Evolutionary conservation across 768 basidiomycete species (phyloP).

Genomic region (Mycena epipterygia): DNA sequence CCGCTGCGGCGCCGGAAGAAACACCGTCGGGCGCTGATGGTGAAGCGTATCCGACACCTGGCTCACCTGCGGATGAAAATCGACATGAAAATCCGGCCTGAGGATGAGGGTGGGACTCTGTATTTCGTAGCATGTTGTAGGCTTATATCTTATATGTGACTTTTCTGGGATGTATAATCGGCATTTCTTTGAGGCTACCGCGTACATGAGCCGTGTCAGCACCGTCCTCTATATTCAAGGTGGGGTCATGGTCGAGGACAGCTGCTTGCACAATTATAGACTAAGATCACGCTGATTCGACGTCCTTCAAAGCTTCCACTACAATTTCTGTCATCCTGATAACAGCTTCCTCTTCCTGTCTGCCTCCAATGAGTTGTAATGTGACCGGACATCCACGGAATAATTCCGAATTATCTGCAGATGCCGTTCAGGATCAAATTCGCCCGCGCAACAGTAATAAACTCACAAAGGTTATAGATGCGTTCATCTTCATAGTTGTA

Average conservation of each 20-base stretch:
- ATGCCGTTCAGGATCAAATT: no score
- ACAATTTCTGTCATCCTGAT: slow-evolving; percentile 77
- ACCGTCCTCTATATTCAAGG: no score
- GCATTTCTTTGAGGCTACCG: no score
- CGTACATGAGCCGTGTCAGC: no score
- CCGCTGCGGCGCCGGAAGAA: neutral
- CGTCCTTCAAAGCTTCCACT: slow-evolving; percentile 64
- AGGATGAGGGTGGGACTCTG: no score
- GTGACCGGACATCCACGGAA: slow-evolving; percentile 70
- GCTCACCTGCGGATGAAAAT: slow-evolving; percentile 46
- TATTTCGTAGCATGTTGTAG: no score
- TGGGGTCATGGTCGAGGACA: no score
- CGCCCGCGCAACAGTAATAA: neutral
- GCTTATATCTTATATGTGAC: no score
- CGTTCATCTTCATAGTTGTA: slow-evolving; percentile 65
- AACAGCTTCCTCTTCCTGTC: slow-evolving; percentile 80
- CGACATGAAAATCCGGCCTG: slow-evolving; percentile 10
- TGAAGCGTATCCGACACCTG: slow-evolving; percentile 64
- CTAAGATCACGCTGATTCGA: no score
- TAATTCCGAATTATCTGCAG: slow-evolving; percentile 67
- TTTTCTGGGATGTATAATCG: no score
- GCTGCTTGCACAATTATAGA: no score
- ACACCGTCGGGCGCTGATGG: slow-evolving; percentile 41
- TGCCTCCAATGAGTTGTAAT: slow-evolving; percentile 76
- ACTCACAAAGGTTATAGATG: slow-evolving; percentile 68